phyloP scores from a whole-genome alignment of 768 basidiomycete genomes.

The Ramaria sp. region DNA sequence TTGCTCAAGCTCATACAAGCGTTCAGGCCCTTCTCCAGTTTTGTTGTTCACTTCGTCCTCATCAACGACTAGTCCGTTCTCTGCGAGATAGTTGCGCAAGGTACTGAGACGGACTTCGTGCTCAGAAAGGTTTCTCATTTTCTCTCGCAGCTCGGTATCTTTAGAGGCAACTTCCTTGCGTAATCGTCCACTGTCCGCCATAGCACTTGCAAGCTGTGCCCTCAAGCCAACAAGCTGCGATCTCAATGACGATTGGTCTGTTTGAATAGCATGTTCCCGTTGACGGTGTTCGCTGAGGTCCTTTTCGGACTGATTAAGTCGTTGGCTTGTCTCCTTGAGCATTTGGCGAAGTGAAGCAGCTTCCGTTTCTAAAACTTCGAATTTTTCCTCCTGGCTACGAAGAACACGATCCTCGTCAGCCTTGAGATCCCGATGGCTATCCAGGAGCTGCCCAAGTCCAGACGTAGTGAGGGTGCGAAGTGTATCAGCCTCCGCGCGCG shows the following conservation, averaged over 20 bases:
- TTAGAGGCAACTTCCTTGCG: constrained; percentile 59
- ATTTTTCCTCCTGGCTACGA: constrained; percentile 73
- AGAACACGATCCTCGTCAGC: constrained; percentile 71
- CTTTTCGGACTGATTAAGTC: constrained; percentile 55
- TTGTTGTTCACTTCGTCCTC: constrained; percentile 52
- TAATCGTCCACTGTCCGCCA: constrained; percentile 57
- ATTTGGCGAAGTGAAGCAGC: constrained; percentile 63
- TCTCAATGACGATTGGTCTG: constrained; percentile 51
- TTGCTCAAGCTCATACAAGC: constrained; percentile 67
- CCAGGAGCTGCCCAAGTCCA: constrained; percentile 75
- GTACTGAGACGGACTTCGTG: constrained; percentile 63
- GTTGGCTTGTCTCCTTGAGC: constrained; percentile 67
- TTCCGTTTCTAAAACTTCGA: constrained; percentile 73
- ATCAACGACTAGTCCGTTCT: constrained; percentile 73
- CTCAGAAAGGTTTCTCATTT: constrained; percentile 55
- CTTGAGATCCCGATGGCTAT: constrained; percentile 77
- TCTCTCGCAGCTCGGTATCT: constrained; percentile 55
- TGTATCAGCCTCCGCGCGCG: constrained; percentile 87
- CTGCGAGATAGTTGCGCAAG: constrained; percentile 78
- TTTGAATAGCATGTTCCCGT: constrained; percentile 51
- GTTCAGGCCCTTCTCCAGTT: constrained; percentile 25
- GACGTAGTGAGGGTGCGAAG: constrained; percentile 81
- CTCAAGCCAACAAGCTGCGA: constrained; percentile 70
- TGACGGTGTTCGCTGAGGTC: constrained; percentile 60
- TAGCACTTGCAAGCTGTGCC: constrained; percentile 55